Base-by-base conservation (phyloP, 2,329 filamentous ascomycete genomes). In the Aspergillus brunneoviolaceus region DNA sequence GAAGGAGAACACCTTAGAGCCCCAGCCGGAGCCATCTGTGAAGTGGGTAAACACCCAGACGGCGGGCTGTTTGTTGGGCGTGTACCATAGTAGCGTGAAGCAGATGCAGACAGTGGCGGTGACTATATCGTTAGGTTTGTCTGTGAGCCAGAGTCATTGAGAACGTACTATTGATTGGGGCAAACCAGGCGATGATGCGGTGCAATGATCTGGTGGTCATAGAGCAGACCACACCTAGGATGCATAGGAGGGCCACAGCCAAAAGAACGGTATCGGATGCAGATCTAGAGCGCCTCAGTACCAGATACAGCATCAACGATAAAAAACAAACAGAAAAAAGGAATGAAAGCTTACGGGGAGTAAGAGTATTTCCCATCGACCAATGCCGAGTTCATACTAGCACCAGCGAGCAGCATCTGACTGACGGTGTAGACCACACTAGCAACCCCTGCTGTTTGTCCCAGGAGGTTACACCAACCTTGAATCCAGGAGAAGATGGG, bases 401-500 rank as follows among this genome's bases (percentile, higher is more conserved):
- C 82, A 23, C 81, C 81, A 5, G 86, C 86, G 35, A 88, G 74
- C 42, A 88, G 78, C 85, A 88, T 87, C 69, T 88, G 86, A 19
- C 83, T 82, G 51, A 88, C 83, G 0, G 84, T 86, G 60, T 87
- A 88, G 19, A 82, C 84, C 49, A 88, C 80, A 68, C 84, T 86
- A 10, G 85, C 84, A 12, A 87, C 85, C 42, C 85, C 85, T 12
- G 84, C 84, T 7, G 85, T 86, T 72, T 89, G 86, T 7, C 86
- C 86, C 1, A 88, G 78, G 33, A 88, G 81, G 64, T 88, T 89
- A 68, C 84, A 86, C 86, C 85, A 88, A n/a, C 86, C 86, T 58
- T 87, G 85, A 49, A 87, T 77, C 86, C 86, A 88, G 0, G 85
- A 82, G 79, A 85, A 87, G 12, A 87, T 81, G 2, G 86, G 82